Evolutionary conservation across 495 filamentous ascomycete species (phyloP).

Genomic region (Viridothelium virens): DNA sequence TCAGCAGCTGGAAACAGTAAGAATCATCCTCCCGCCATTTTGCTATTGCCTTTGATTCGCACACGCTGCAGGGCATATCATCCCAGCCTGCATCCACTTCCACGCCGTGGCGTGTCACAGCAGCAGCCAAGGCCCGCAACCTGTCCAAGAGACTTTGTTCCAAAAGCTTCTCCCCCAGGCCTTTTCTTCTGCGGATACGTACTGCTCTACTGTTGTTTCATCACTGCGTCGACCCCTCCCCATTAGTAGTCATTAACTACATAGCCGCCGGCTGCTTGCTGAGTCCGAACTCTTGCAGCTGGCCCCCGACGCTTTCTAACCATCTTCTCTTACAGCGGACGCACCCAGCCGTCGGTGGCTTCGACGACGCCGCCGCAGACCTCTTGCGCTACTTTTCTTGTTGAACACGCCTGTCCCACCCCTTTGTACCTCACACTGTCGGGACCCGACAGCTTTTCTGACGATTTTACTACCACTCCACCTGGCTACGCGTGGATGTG

Average conservation of each 20-base stretch:
- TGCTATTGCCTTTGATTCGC: background rate
- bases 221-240: conserved; percentile 4
- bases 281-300: background rate
- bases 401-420: background rate
- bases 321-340: background rate
- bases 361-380: background rate
- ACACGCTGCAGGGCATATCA: background rate
- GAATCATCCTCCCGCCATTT: conserved; percentile 1
- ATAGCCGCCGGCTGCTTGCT: background rate
- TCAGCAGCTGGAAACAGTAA: conserved; percentile 8
- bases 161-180: background rate
- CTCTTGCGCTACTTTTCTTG: background rate
- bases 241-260: background rate
- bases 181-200: background rate
- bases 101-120: background rate
- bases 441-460: background rate
- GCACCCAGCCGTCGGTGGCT: background rate
- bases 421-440: background rate
- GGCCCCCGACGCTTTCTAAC: background rate
- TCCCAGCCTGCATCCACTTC: background rate
- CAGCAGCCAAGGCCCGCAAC: background rate
- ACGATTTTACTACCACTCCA: background rate
- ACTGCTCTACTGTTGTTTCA: conserved; percentile 7
- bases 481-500: background rate
- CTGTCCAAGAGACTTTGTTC: background rate